Evolutionary conservation across 345 rosid species (phyloP), one percentile per base, ranked within the genome.

Genomic region (Moricandia arvensis): DNA sequence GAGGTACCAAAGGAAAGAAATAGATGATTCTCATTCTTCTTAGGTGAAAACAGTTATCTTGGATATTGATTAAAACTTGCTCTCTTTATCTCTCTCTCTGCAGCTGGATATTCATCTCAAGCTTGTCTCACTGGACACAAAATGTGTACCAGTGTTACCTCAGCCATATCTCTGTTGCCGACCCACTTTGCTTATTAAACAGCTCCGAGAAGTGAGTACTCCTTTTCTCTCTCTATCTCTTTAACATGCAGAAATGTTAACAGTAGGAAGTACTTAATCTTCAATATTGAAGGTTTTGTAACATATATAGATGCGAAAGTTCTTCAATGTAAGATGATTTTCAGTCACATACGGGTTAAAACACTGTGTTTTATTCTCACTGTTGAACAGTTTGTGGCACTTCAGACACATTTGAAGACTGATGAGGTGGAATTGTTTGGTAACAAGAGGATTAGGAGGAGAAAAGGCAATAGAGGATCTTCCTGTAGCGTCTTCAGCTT

Each of bases 131-230:
- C 27, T 86, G 68, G 91, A 94, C 34, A 79, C 84, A 69, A 75
- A 85, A 80, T 79, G 77, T 76, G 78, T 78, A 33, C 86, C 87
- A 30, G 85, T 75, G 71, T 88, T 94, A 85, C 87, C 82, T 80
- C 87, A 86, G 72, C 96, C 95, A 59, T 90, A 89, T 82, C 86
- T 94, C 33, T 82, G 90, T 81, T 87, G 97, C 78, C 84, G 80
- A 76, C 89, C 91, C 30, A 87, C 84, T 84, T 79, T 87, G 63
- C 86, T 88, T 21, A 81, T 94, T 15, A 89, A 82, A 82, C 89
- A 89, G 71, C 86, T 94, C 45, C 81, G 93, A n/a, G 93, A 89
- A 80, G 98, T 94, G 73, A 90, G 89, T 80, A 31, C 13, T 71
- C 59, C 7, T 4, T 57, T 74, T 84, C 76, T 78, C 74, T 81